These are phyloP conservation scores for Haplosporangium sp. DNA, from an alignment of 371 early-diverging fungal species.

Conservation along the genomic window DNA sequence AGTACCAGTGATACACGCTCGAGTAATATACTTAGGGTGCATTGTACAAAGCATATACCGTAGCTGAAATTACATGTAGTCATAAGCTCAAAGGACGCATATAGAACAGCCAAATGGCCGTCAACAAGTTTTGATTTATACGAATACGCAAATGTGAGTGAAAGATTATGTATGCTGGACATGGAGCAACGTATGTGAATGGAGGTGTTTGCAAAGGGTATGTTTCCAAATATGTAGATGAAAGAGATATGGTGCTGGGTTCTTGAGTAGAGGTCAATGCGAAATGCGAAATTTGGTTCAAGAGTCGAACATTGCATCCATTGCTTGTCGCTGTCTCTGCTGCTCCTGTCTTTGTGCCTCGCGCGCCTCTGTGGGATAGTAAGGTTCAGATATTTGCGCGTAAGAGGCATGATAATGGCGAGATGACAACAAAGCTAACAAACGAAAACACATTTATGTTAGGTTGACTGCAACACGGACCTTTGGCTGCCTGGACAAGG, in stretches of 20 bases:
- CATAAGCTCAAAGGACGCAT: not conserved
- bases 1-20: too few relatives aligned
- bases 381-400: not conserved
- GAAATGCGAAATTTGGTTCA: not conserved
- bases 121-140: too few relatives aligned
- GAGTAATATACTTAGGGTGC: too few relatives aligned
- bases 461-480: slow-evolving; percentile 2
- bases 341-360: slow-evolving; percentile 44
- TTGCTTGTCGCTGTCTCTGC: slow-evolving; percentile 27
- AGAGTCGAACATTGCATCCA: slow-evolving; percentile 43
- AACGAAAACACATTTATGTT: not conserved
- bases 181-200: too few relatives aligned
- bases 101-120: too few relatives aligned
- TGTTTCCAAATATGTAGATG: slow-evolving; percentile 1
- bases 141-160: too few relatives aligned
- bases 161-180: too few relatives aligned
- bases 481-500: slow-evolving; percentile 47
- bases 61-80: not conserved
- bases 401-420: not conserved
- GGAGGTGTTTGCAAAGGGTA: not conserved
- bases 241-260: not conserved
- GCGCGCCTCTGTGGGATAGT: slow-evolving; percentile 24
- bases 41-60: too few relatives aligned
- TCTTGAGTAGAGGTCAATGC: not conserved
- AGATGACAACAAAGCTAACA: not conserved